Percentiles rank a stretch among this genome's conserved stretches.
phyloP scores from a whole-genome alignment of 2,329 filamentous ascomycete species.

The Hymenoscyphus repandus region DNA sequence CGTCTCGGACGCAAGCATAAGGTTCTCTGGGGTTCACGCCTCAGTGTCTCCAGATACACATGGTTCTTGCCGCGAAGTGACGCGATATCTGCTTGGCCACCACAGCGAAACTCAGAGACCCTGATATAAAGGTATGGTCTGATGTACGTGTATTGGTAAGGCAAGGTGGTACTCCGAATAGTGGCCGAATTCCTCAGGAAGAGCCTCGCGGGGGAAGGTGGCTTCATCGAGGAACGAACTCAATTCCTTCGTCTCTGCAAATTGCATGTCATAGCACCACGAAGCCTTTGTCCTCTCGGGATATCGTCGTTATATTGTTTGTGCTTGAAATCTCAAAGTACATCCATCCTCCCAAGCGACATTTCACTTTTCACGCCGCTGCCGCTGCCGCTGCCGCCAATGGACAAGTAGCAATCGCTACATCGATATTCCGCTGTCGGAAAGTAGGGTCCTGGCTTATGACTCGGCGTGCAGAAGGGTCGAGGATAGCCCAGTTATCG shows the following conservation, averaged over 20 bases:
- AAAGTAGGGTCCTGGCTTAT: not conserved
- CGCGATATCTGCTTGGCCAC: not conserved
- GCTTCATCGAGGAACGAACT: not conserved
- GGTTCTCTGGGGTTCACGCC: not conserved
- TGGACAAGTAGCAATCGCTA: too few relatives aligned
- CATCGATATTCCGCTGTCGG: not conserved
- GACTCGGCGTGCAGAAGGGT: not conserved
- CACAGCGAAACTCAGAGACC: not conserved
- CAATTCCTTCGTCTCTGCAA: too few relatives aligned
- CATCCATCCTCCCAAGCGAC: not conserved
- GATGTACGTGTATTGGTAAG: conserved; percentile 3
- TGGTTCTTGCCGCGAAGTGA: conserved; percentile 6
- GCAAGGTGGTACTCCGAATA: conserved; percentile 11
- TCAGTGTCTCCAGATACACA: not conserved
- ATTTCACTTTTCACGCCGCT: conserved; percentile 23
- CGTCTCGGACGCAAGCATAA: not conserved
- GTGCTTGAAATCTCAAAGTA: not conserved
- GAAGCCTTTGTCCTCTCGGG: too few relatives aligned
- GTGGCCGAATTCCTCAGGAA: not conserved
- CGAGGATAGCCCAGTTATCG: too few relatives aligned
- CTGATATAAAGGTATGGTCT: conserved; percentile 1
- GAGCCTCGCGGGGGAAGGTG: not conserved
- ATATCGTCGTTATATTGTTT: too few relatives aligned
- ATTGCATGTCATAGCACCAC: too few relatives aligned
- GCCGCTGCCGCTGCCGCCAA: too few relatives aligned